Evolutionary conservation across 306 rosid genomes (phyloP).

Genomic region (Sicyos edulis): DNA sequence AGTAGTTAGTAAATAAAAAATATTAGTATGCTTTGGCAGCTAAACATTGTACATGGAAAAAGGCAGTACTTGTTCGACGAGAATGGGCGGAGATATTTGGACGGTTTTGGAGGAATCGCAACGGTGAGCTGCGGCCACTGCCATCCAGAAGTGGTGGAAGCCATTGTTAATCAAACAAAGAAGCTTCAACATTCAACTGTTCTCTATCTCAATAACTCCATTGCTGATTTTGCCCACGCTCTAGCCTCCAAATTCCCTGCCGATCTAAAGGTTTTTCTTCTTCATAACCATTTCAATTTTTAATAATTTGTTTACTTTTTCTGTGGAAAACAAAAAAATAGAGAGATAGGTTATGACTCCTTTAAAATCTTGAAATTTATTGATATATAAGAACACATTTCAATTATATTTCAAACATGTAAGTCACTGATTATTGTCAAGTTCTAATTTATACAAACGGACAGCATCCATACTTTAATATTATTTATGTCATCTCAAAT

Average conservation of each 20-base stretch:
- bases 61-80: conserved; percentile 82
- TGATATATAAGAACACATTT: too few species aligned
- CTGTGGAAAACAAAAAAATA: too few species aligned
- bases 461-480: too few species aligned
- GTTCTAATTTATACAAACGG: too few species aligned
- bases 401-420: too few species aligned
- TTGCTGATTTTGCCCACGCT: conserved; percentile 77
- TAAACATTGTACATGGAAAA: conserved; percentile 74
- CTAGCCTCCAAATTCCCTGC: conserved; percentile 72
- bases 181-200: conserved; percentile 80
- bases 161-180: conserved; percentile 61
- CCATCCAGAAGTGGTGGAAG: conserved; percentile 86
- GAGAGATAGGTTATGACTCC: too few species aligned
- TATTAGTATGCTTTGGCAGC: conserved; percentile 27
- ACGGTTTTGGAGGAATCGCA: conserved; percentile 93
- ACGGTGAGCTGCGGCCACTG: conserved; percentile 98
- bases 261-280: conserved; percentile 27
- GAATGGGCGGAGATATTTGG: conserved; percentile 75
- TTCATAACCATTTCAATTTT: too few species aligned
- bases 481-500: too few species aligned
- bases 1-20: too few species aligned
- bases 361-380: too few species aligned
- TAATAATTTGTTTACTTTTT: too few species aligned
- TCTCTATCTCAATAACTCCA: conserved; percentile 63
- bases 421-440: too few species aligned